phyloP scores from a whole-genome alignment of 2,329 filamentous ascomycete species.

The Fusarium nisikadoi region DNA sequence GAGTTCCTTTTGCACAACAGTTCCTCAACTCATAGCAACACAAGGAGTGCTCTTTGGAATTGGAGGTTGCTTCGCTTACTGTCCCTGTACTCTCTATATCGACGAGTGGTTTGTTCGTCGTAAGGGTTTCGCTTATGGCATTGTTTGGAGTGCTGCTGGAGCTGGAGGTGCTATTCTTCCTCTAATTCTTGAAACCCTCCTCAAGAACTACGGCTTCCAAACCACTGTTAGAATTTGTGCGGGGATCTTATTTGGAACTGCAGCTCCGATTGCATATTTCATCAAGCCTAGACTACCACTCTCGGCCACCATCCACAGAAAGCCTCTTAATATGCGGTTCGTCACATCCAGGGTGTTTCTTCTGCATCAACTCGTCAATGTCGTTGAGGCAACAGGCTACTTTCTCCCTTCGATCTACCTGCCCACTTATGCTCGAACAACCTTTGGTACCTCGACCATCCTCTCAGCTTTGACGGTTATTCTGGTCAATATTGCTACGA shows the following conservation, averaged over 20 bases:
- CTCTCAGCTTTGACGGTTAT: conserved; percentile 63
- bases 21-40: conserved; percentile 62
- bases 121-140: conserved; percentile 61
- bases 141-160: conserved; percentile 56
- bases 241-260: conserved; percentile 57
- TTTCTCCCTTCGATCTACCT: conserved; percentile 69
- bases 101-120: conserved; percentile 64
- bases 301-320: conserved; percentile 43
- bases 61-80: conserved; percentile 63
- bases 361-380: conserved; percentile 64
- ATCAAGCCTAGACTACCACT: conserved; percentile 62
- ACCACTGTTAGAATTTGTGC: conserved; percentile 59
- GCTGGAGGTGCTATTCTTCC: conserved; percentile 59
- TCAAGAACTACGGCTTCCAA: conserved; percentile 56
- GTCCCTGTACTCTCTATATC: conserved; percentile 63
- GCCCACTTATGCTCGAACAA: conserved; percentile 60
- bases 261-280: conserved; percentile 61
- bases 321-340: conserved; percentile 56
- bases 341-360: conserved; percentile 62
- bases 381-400: conserved; percentile 66
- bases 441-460: conserved; percentile 57
- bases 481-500: conserved; percentile 65
- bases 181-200: conserved; percentile 59
- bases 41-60: conserved; percentile 68
- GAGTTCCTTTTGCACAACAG: conserved; percentile 58